Percentiles rank a stretch among this genome's conserved stretches.
phyloP scores from a whole-genome alignment of 176 grass and related monocot genomes.

The Luzula sylvatica region DNA sequence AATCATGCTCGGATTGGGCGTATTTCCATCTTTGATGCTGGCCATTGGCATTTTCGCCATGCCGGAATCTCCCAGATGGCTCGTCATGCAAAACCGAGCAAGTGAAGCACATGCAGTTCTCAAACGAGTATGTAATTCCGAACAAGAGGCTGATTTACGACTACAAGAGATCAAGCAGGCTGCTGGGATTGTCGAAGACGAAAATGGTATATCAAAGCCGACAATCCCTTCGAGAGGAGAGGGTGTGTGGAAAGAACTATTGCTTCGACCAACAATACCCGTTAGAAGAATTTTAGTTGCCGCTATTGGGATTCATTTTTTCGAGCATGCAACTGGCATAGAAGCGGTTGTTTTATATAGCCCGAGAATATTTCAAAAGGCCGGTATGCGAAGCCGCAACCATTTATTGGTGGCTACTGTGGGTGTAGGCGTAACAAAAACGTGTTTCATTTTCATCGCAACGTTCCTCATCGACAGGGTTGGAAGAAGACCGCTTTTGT shows the following conservation, averaged over 20 bases:
- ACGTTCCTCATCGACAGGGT: constrained; percentile 73
- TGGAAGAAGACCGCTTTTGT: constrained; percentile 63
- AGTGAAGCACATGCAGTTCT: constrained; percentile 48
- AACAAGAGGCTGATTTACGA: constrained; percentile 38
- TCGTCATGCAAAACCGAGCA: constrained; percentile 65
- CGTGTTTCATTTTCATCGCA: constrained; percentile 49
- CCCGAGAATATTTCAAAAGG: constrained; percentile 49
- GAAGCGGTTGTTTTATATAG: constrained; percentile 76
- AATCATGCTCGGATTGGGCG: constrained; percentile 59
- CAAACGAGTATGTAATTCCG: constrained; percentile 31
- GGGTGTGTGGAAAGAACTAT: constrained; percentile 59
- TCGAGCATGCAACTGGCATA: constrained; percentile 73
- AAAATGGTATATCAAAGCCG: background rate
- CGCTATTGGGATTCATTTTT: constrained; percentile 66
- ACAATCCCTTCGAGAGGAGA: constrained; percentile 22
- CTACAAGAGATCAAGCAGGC: constrained; percentile 49
- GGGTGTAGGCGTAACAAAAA: constrained; percentile 65
- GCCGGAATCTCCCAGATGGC: constrained; percentile 93
- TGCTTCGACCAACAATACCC: constrained; percentile 39
- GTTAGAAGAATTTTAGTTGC: constrained; percentile 60
- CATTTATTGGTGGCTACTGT: constrained; percentile 37
- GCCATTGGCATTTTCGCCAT: constrained; percentile 46
- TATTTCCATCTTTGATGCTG: constrained; percentile 50
- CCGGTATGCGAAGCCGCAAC: constrained; percentile 26
- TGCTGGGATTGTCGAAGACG: constrained; percentile 38